These are phyloP conservation scores for Globisporangium cystogenes DNA, from an alignment of 352 stramenopile species.

Conservation along the genomic window DNA sequence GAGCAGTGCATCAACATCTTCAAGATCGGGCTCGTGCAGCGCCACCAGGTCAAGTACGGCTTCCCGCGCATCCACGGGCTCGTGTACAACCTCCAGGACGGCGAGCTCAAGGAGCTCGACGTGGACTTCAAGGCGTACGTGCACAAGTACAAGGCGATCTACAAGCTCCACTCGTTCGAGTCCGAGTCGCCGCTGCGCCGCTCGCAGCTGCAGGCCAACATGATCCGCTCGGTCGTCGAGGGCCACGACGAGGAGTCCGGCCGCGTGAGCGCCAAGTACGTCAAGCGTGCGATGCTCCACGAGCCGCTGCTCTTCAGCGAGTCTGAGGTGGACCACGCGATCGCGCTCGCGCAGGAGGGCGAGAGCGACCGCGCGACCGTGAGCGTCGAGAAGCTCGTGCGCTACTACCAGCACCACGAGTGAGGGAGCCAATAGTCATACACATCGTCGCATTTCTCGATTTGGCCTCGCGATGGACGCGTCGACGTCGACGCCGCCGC, in stretches of 20 bases:
- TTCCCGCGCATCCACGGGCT: constrained; percentile 87
- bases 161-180: constrained; percentile 76
- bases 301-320: constrained; percentile 79
- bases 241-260: constrained; percentile 56
- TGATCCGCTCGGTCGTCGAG: constrained; percentile 56
- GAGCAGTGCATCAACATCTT: constrained; percentile 91
- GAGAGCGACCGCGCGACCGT: constrained; percentile 28
- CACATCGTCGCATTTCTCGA: too few species aligned
- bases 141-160: constrained; percentile 72
- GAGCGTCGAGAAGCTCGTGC: constrained; percentile 50
- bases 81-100: constrained; percentile 80
- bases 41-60: constrained; percentile 83
- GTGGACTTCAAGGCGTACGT: constrained; percentile 82
- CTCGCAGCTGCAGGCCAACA: constrained; percentile 69
- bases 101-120: constrained; percentile 80
- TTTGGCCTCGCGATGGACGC: too few species aligned
- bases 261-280: constrained; percentile 46
- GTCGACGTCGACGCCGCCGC: background rate
- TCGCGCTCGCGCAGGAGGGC: constrained; percentile 41
- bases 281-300: constrained; percentile 60
- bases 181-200: constrained; percentile 33
- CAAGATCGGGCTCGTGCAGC: constrained; percentile 87
- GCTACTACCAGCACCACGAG: constrained; percentile 5
- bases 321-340: constrained; percentile 52
- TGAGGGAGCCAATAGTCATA: too few species aligned